Percentiles rank a stretch among this genome's conserved stretches.
These are phyloP conservation scores for Aspergillus novoparasiticus DNA, from an alignment of 2,329 filamentous ascomycete species.

Conservation along the genomic window DNA sequence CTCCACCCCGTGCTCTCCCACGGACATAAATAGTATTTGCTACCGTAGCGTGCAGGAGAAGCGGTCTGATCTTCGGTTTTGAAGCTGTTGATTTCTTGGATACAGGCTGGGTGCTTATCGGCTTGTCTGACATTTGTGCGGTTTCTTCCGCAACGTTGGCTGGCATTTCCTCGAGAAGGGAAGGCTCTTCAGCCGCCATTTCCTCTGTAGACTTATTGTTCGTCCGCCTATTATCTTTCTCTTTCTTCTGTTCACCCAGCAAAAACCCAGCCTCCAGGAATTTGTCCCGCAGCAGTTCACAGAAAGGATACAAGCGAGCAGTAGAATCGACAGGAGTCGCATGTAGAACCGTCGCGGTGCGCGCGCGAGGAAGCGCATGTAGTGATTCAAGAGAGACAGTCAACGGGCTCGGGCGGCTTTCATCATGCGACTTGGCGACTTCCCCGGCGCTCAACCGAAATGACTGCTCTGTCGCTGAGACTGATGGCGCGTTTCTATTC, in stretches of 20 bases:
- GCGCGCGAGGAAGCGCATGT: conserved; percentile 40
- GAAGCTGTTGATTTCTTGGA: conserved; percentile 15
- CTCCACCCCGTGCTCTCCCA: conserved; percentile 20
- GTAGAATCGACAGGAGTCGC: conserved; percentile 43
- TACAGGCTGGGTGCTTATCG: neutral
- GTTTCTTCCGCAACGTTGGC: conserved; percentile 8
- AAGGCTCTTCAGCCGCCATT: neutral
- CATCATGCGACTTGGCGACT: neutral
- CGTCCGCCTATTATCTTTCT: conserved; percentile 2
- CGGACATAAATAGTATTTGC: conserved; percentile 77
- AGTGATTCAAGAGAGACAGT: conserved; percentile 47
- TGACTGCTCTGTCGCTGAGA: neutral
- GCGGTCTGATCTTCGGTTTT: conserved; percentile 50
- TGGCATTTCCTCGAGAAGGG: conserved; percentile 19
- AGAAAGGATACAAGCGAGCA: conserved; percentile 45
- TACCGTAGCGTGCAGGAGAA: conserved; percentile 82
- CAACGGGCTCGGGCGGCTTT: conserved; percentile 29
- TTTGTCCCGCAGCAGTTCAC: conserved; percentile 41
- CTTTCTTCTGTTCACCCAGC: conserved; percentile 29
- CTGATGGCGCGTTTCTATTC: neutral
- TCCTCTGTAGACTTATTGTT: neutral
- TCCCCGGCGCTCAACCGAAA: neutral
- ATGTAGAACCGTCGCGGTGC: conserved; percentile 44
- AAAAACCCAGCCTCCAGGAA: conserved; percentile 50
- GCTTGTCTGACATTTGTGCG: neutral